A percentile compares a stretch with the other conserved stretches of the same genome.
These are phyloP conservation scores for Alternaria sp. DNA, from an alignment of 2,329 filamentous ascomycete species.

Conservation along the genomic window DNA sequence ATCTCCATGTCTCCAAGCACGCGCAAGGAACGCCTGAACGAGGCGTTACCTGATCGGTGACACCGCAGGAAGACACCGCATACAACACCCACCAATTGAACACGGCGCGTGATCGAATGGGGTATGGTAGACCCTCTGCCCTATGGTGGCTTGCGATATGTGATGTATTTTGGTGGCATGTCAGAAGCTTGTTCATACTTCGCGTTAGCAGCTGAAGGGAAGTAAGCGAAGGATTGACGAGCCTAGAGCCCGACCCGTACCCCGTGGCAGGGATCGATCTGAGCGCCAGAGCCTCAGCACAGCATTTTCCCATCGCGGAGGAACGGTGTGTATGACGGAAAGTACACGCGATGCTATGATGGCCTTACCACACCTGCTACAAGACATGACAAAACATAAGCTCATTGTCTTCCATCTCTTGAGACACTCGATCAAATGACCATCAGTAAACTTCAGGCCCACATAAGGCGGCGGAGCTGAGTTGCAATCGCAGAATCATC, in stretches of 20 bases:
- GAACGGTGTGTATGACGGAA: not conserved
- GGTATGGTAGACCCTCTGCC: slow-evolving; percentile 11
- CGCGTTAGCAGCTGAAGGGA: slow-evolving; percentile 19
- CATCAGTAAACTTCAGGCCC: not conserved
- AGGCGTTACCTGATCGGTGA: slow-evolving; percentile 13
- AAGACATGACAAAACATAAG: not conserved
- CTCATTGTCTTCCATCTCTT: not conserved
- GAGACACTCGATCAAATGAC: not conserved
- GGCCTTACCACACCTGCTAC: not conserved
- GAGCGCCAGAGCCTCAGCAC: slow-evolving; percentile 16
- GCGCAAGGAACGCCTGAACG: slow-evolving; percentile 14
- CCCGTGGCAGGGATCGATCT: slow-evolving; percentile 13
- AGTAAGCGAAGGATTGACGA: slow-evolving; percentile 24
- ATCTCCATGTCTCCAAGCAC: slow-evolving; percentile 5
- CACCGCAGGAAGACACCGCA: not conserved
- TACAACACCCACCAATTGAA: slow-evolving; percentile 13
- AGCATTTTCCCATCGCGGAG: slow-evolving; percentile 5
- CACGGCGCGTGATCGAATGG: not conserved
- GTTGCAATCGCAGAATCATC: not conserved
- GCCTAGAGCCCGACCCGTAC: slow-evolving; percentile 6
- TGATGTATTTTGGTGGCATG: slow-evolving; percentile 21
- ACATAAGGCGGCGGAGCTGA: not conserved
- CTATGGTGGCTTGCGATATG: slow-evolving; percentile 16
- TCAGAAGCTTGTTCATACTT: slow-evolving; percentile 23
- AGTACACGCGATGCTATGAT: not conserved